Evolutionary conservation across 2,329 filamentous ascomycete species (phyloP).

Genomic region (Fusarium pseudograminearum): DNA sequence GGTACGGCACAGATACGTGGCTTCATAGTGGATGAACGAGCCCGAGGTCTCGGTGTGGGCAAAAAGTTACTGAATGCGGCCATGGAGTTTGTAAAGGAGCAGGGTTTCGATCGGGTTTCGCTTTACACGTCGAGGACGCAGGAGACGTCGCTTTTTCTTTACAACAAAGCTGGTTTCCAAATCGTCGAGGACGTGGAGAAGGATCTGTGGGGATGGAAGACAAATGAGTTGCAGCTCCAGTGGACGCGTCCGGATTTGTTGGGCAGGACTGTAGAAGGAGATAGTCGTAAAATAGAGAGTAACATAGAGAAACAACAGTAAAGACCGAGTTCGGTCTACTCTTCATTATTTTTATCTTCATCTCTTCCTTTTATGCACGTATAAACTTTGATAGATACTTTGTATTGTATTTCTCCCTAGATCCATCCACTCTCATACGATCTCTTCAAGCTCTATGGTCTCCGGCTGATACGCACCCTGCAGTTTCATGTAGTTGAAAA

Average conservation of each 20-base stretch:
- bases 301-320: not conserved
- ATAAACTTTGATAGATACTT: rapidly evolving
- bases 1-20: conserved; percentile 31
- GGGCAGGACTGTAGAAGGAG: not conserved
- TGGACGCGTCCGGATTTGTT: not conserved
- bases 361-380: rapidly evolving
- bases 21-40: conserved; percentile 33
- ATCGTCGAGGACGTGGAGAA: conserved; percentile 19
- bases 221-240: conserved; percentile 29
- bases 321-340: rapidly evolving
- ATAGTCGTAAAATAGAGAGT: rapidly evolving
- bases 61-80: conserved; percentile 13
- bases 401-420: rapidly evolving
- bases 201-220: conserved; percentile 25
- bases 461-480: not conserved
- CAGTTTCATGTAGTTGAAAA: not conserved
- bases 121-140: conserved; percentile 20
- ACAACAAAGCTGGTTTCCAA: conserved; percentile 17
- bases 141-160: conserved; percentile 12
- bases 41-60: conserved; percentile 23
- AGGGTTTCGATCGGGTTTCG: conserved; percentile 12
- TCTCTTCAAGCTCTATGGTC: not conserved
- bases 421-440: not conserved
- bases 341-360: not conserved
- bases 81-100: conserved; percentile 24